Base-by-base conservation (phyloP, 164 flowering plant genomes). In the Dillenia suffruticosa region DNA sequence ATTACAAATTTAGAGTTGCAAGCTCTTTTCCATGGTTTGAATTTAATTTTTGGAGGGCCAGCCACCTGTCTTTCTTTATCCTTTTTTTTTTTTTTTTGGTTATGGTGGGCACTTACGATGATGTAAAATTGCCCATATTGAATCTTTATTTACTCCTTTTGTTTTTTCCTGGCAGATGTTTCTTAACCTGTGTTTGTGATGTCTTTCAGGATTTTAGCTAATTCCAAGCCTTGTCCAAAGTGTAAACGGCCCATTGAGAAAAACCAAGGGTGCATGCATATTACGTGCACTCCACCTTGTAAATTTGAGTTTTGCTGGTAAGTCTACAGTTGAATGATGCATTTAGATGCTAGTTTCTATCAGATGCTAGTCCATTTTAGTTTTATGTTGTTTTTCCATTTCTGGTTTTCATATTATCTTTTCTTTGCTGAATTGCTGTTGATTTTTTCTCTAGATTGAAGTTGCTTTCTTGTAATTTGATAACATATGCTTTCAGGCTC, bases 161-260 rank as follows among this genome's bases (percentile, higher is more conserved):
- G 22, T 19, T 19, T 32, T 26, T 32, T 32, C 40, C 40, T 32
- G 40, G 40, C 40, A 6, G 40, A 32, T 4, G 40, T 4, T 32
- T 32, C 40, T 32, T 32, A 32, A 32, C 8, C 59, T 64, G 46
- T 19, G 61, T 50, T 32, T 56, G 1, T 58, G n/a, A 47, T 61
- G 48, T 44, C 13, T 19, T 47, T 56, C 82, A 86, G 93, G 90
- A 87, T 87, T 52, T 67, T 85, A 52, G 89, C 86, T 19, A 81
- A 87, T 67, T 76, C 92, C 8, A 89, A 87, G 76, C 96, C 96
- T 45, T 92, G 94, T 73, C 97, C 94, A 22, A 84, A 84, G 62
- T 91, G 97, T 78, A 85, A 82, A 77, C 72, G 89, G 12, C 87
- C 94, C 14, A 92, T 89, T 68, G 94, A 92, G 77, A 92, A 92